Evolutionary conservation across 176 grass and related monocot genomes (phyloP).

Genomic region (Zoysia japonica): DNA sequence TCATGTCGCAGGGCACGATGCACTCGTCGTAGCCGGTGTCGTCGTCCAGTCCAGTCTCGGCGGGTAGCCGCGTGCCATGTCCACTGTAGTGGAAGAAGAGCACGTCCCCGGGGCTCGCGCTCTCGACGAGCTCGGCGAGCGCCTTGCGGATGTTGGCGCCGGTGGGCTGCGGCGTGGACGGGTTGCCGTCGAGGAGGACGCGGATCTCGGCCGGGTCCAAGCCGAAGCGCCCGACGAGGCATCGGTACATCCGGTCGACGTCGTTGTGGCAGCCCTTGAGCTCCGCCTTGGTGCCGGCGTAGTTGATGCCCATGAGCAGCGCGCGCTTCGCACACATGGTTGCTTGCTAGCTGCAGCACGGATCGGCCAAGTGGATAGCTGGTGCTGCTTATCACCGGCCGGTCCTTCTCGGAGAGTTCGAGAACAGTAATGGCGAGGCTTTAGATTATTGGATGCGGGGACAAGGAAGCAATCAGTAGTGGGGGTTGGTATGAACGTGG

Average conservation of each 20-base stretch:
- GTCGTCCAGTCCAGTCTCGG: conserved; percentile 80
- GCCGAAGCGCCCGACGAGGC: conserved; percentile 69
- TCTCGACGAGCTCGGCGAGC: conserved; percentile 49
- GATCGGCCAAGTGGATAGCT: no score
- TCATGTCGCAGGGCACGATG: conserved; percentile 97
- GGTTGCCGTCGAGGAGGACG: conserved; percentile 69
- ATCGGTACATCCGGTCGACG: conserved; percentile 72
- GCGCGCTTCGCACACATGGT: not conserved
- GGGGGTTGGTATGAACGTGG: no score
- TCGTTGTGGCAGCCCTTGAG: conserved; percentile 96
- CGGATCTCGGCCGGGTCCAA: conserved; percentile 67
- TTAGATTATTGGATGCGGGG: no score
- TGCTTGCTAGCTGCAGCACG: no score
- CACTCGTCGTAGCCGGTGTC: conserved; percentile 97
- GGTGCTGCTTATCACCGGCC: no score
- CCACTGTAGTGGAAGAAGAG: conserved; percentile 98
- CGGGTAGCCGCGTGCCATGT: conserved; percentile 85
- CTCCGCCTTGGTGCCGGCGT: conserved; percentile 90
- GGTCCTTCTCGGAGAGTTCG: no score
- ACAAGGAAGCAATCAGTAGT: no score
- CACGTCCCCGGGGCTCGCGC: conserved; percentile 56
- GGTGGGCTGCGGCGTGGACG: conserved; percentile 61
- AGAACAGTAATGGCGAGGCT: no score
- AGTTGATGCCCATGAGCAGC: conserved; percentile 81
- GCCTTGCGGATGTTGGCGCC: conserved; percentile 78